Conservation (phyloP, 768 basidiomycete genomes). For the Sistotremastrum niveocremeum region DNA sequence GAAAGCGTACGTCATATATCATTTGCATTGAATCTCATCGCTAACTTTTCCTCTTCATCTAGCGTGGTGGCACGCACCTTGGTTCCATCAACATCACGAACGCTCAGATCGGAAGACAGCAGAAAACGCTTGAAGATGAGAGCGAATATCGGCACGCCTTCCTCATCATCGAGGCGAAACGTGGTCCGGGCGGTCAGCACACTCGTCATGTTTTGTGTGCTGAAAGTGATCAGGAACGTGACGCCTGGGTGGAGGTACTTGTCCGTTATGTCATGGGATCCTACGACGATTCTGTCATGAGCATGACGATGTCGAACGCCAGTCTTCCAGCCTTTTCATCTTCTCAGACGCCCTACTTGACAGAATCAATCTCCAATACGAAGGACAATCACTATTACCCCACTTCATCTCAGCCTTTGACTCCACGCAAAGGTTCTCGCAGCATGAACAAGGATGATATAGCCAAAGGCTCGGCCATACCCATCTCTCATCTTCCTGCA, state of each 20-base stretch:
- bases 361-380: constrained; percentile 25
- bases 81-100: constrained; percentile 85
- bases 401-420: constrained; percentile 17
- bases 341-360: constrained; percentile 44
- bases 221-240: constrained; percentile 86
- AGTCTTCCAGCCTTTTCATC: constrained; percentile 14
- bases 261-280: constrained; percentile 74
- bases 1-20: constrained; percentile 50
- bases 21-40: constrained; percentile 1
- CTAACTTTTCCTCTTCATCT: constrained; percentile 3
- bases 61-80: constrained; percentile 85
- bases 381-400: constrained; percentile 24
- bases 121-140: constrained; percentile 66
- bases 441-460: constrained; percentile 48
- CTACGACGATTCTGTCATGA: constrained; percentile 50
- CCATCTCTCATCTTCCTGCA: constrained; percentile 40
- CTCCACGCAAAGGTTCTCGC: constrained; percentile 21
- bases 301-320: constrained; percentile 22
- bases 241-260: constrained; percentile 89
- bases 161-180: constrained; percentile 85
- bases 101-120: constrained; percentile 93
- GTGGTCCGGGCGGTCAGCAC: constrained; percentile 51
- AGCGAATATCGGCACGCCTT: constrained; percentile 96
- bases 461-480: constrained; percentile 36
- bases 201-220: constrained; percentile 91